phyloP scores from a whole-genome alignment of 2,329 filamentous ascomycete species.

The Rutstroemia sp. region DNA sequence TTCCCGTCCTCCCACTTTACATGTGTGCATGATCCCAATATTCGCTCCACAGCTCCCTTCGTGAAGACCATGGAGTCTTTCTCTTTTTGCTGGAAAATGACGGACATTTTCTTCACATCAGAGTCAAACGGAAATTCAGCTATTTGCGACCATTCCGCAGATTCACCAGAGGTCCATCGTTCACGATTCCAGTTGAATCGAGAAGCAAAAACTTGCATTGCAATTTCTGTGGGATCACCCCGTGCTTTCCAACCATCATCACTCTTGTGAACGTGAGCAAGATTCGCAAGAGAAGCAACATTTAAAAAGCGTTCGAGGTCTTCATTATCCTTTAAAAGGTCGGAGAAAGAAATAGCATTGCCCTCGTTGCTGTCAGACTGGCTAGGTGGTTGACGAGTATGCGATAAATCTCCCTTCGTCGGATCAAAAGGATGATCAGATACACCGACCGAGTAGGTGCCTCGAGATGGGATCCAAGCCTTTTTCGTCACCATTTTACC shows the following conservation, averaged over 20 bases:
- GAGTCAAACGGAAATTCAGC: constrained; percentile 71
- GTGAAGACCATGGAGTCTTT: constrained; percentile 44
- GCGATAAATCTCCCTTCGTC: constrained; percentile 35
- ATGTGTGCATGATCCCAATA: constrained; percentile 54
- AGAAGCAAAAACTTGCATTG: constrained; percentile 66
- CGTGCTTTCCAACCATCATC: constrained; percentile 52
- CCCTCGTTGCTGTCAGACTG: background rate
- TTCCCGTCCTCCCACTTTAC: constrained; percentile 37
- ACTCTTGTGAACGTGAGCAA: constrained; percentile 52
- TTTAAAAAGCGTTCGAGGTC: constrained; percentile 50
- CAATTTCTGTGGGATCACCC: constrained; percentile 65
- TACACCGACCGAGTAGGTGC: constrained; percentile 44
- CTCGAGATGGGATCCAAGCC: constrained; percentile 45
- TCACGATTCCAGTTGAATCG: constrained; percentile 58
- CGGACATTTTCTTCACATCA: constrained; percentile 69
- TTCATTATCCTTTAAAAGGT: constrained; percentile 39
- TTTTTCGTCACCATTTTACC: constrained; percentile 42
- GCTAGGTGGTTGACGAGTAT: constrained; percentile 28
- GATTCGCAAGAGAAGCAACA: constrained; percentile 57
- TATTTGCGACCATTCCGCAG: constrained; percentile 47
- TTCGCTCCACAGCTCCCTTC: constrained; percentile 63
- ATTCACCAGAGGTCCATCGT: constrained; percentile 41
- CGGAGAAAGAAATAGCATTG: background rate
- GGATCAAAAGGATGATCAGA: constrained; percentile 46
- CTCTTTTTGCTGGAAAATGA: constrained; percentile 48